Evolutionary conservation across 331 rosid species (phyloP), one percentile per base, ranked within the genome.

Genomic region (Erythrophleum ivorense): DNA sequence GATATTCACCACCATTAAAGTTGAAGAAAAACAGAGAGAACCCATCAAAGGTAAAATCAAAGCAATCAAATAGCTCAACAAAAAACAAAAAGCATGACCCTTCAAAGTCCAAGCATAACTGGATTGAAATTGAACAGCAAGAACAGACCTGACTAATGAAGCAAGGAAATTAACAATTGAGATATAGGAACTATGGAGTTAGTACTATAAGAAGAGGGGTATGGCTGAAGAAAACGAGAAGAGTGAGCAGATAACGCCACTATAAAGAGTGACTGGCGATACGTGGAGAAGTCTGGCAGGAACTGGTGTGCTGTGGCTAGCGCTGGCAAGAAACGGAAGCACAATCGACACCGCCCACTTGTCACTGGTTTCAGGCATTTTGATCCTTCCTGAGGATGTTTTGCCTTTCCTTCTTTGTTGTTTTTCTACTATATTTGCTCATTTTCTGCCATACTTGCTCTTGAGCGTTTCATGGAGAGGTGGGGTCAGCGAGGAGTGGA

Each of bases 141-240:
- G 31, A 68, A 12, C 76, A 19, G 12, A 78, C 76, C 76, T 53
- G 45, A 78, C 0, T 24, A 45, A 67, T 15, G 62, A 16, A 60
- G 45, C 14, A 7, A 40, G 55, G 9, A 13, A 48, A 2, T 2
- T 48, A 2, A 78, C 75, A 65, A 8, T 7, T 63, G 75, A 12
- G 67, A 66, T 16, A 57, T 24, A 24, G 12, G 79, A 19, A 12
- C 58, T 24, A 49, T 7, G 9, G 41, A 64, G 24, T 34, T 40
- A 18, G 72, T 31, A 15, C 15, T 9, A 66, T 8, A 54, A 52
- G 75, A 76, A 12, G 41, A 18, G 33, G 5, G 33, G 5, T 0
- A 50, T n/a, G 52, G 71, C 1, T 2, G 54, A 13, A 43, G 29
- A 5, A 53, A 49, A 36, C 14, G 46, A 60, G n/a, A 60, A 43